Conservation (phyloP, 2,329 filamentous ascomycete genomes). For the Plenodomus lindquistii region DNA sequence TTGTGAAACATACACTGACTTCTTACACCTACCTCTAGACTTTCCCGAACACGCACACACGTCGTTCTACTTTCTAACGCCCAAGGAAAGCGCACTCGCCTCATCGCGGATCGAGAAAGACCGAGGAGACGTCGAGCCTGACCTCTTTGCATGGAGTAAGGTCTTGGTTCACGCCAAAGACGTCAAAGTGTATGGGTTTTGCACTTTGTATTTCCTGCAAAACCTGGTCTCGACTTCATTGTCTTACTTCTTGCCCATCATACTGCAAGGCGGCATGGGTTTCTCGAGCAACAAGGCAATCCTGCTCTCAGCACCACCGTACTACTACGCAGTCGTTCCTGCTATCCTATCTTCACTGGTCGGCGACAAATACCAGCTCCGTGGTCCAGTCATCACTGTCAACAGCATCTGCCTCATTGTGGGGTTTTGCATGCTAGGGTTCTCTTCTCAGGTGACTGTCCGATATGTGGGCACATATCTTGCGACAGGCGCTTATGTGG, state of each 20-base stretch:
- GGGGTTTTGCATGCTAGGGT: too few species aligned
- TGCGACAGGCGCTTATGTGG: too few species aligned
- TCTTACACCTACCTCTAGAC: constrained; percentile 62
- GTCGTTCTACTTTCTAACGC: too few species aligned
- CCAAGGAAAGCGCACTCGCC: too few species aligned
- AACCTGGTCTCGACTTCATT: constrained; percentile 69
- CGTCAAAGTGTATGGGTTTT: constrained; percentile 67
- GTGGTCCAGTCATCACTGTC: constrained; percentile 67
- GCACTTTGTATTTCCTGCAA: constrained; percentile 66
- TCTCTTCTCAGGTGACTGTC: too few species aligned
- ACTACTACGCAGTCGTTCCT: constrained; percentile 68
- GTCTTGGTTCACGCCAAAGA: constrained; percentile 65
- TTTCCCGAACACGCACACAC: too few species aligned
- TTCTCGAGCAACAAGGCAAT: constrained; percentile 54
- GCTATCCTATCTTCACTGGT: constrained; percentile 65
- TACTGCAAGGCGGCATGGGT: constrained; percentile 55
- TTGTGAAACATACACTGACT: constrained; percentile 63
- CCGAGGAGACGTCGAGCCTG: too few species aligned
- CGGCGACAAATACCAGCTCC: constrained; percentile 63
- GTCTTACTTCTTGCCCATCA: constrained; percentile 68
- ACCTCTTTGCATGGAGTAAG: too few species aligned
- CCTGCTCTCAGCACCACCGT: constrained; percentile 67
- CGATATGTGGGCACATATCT: too few species aligned
- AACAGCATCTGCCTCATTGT: constrained; percentile 65
- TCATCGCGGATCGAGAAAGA: too few species aligned